Conservation (phyloP, 2,329 filamentous ascomycete genomes). For the Elsinoe necatrix region DNA sequence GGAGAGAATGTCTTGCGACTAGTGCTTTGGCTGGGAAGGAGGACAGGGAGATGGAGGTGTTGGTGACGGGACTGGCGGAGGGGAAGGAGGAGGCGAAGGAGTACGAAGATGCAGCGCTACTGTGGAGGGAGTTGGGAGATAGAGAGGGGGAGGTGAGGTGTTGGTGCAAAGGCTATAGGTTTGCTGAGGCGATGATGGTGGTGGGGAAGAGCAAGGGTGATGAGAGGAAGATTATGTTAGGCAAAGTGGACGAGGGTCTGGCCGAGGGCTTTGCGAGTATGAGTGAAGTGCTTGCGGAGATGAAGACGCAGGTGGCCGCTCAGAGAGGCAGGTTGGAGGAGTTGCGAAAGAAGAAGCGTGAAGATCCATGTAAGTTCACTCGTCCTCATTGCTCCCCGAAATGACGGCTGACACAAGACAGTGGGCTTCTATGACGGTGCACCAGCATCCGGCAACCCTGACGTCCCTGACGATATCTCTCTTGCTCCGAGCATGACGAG, state of each 20-base stretch:
- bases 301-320: constrained; percentile 71
- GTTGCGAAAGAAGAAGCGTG: constrained; percentile 67
- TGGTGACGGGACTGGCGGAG: constrained; percentile 69
- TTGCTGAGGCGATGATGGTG: constrained; percentile 79
- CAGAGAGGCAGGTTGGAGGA: constrained; percentile 82
- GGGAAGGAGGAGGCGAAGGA: constrained; percentile 77
- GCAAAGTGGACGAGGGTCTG: constrained; percentile 63
- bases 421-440: constrained; percentile 73
- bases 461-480: constrained; percentile 86
- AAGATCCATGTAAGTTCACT: constrained; percentile 54
- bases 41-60: constrained; percentile 50
- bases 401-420: background rate
- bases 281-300: constrained; percentile 89
- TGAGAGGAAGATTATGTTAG: constrained; percentile 54
- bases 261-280: constrained; percentile 71
- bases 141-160: constrained; percentile 61
- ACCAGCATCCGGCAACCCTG: constrained; percentile 41
- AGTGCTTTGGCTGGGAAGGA: constrained; percentile 62
- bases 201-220: constrained; percentile 46
- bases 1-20: constrained; percentile 81
- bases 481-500: constrained; percentile 76
- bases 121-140: constrained; percentile 71
- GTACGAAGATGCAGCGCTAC: constrained; percentile 66
- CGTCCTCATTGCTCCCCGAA: background rate
- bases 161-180: constrained; percentile 79